A percentile compares a stretch with the other conserved stretches of the same genome.
Conservation (phyloP, 208 protist genomes). For the Herpetomonas samuelpessoai region DNA sequence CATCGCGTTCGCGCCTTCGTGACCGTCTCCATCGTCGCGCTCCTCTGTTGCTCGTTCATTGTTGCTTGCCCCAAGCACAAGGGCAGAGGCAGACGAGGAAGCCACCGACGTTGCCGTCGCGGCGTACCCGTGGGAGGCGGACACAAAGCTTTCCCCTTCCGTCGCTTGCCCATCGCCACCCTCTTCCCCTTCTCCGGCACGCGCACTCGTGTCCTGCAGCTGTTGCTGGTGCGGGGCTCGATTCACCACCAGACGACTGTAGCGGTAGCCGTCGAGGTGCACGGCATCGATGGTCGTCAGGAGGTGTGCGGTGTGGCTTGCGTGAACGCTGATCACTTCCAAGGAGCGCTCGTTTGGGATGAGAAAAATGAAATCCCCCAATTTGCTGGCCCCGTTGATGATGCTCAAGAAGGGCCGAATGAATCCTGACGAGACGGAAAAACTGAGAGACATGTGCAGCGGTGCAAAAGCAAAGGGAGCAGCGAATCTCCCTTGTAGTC, state of each 20-base stretch:
- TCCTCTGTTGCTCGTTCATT: neutral
- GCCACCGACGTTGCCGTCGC: neutral
- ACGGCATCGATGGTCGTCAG: conserved; percentile 21
- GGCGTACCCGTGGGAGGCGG: neutral
- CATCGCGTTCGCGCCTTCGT: too few species aligned
- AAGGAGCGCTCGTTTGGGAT: conserved; percentile 30
- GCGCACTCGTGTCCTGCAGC: conserved; percentile 4
- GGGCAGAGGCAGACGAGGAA: neutral
- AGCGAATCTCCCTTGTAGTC: neutral
- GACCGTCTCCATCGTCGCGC: neutral
- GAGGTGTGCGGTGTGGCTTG: conserved; percentile 30
- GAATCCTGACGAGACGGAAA: conserved; percentile 34
- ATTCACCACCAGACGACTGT: neutral
- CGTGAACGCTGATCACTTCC: conserved; percentile 35
- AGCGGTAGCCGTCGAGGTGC: conserved; percentile 38
- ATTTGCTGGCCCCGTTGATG: conserved; percentile 28
- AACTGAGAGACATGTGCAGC: conserved; percentile 29
- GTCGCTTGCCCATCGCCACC: neutral
- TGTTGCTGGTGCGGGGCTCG: neutral
- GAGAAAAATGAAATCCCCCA: conserved; percentile 39
- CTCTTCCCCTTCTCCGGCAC: too few species aligned
- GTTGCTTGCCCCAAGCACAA: neutral
- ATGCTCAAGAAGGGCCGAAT: conserved; percentile 43
- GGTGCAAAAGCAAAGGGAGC: too few species aligned
- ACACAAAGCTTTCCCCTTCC: neutral